Base-by-base conservation (phyloP, 1,284 basidiomycete genomes). In the Irpex sp. region DNA sequence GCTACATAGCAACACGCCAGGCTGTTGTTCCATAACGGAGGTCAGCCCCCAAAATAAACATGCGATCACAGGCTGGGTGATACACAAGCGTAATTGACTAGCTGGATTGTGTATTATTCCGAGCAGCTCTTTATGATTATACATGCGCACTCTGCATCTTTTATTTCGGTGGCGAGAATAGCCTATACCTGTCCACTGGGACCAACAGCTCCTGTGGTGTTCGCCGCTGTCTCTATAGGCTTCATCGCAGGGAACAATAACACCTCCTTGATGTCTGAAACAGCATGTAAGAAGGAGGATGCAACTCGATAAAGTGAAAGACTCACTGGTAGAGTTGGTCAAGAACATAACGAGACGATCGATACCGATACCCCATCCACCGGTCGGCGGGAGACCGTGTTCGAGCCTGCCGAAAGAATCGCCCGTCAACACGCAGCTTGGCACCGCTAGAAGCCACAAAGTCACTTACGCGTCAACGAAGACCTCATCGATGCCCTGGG, bases 301-400 rank as follows among this genome's bases (percentile, higher is more conserved):
- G 59, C 63, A 14, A 62, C 49, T 23, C 1, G 21, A 21, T 16
- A 54, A 39, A 47, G 49, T 12, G 5, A 12, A 19, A 35, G 5
- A 82, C 88, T 67, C 68, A 93, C 91, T 96, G 18, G 86, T 88
- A 33, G 91, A 94, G 76, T 97, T 87, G 10, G 94, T 95, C 61
- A 97, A 79, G 87, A 97, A 96, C 94, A 97, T 97, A 75, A 96
- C 92, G 37, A 97, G 80, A 65, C 94, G 88, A 73, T 97, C 95
- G 68, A 97, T 92, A 63, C 95, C 94, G 64, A 96, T 82, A 67
- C 94, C 95, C 94, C 94, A 97, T 56, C 96, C 96, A 68, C 94
- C 96, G 9, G 96, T 98, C 0, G 97, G 96, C 4, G 97, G 95
- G 6, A 99, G 85, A 73, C 96, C 97, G 73, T 99, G 94, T 77